Evolutionary conservation across 139 green algal genomes (phyloP), one percentile per base, ranked within the genome.

Genomic region (Closterium sp.): DNA sequence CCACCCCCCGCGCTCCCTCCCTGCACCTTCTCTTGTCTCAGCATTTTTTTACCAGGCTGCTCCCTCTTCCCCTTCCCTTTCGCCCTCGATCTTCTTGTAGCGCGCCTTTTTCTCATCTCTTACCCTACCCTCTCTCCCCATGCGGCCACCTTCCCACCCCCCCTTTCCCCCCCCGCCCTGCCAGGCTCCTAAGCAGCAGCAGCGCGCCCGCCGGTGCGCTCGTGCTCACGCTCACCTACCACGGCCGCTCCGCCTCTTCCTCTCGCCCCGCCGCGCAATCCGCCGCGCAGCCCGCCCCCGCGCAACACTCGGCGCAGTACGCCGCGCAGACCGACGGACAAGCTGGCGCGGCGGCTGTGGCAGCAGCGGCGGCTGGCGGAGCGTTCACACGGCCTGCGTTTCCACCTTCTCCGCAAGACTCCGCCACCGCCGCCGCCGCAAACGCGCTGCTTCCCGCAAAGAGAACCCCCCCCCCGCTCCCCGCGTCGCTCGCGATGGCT

Each of bases 201-300:
- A 30, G 89, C 19, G 89, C 89, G 30, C 66, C 89, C 34, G 89
- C 89, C n/a, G 89, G 89, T 4, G 64, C 76, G 0, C 69, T 91
- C 34, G 89, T 83, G 69, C 69, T 91, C 64, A 91, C 89, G 35
- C 69, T 91, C 30, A 69, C 89, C 30, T 91, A 91, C 38, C 89
- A 91, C 36, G 55, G 55, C 55, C 55, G 55, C 55, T 76, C 55
- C 55, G 55, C 55, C 55, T 76, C 55, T 76, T 76, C 55, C 55
- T 76, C 55, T 76, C 55, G 55, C 55, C 55, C 55, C 55, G 55
- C 55, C 55, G 55, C 55, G 55, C 55, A 76, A 19, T 3, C 55
- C 12, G 2, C 55, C 55, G 55, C 55, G 55, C 55, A 76, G 55
- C 12, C 55, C n/a, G n/a, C 55, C 12, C 2, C 55, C 55, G 55